Evolutionary conservation across 2,329 filamentous ascomycete species (phyloP).

Genomic region (Camillea tinctor): DNA sequence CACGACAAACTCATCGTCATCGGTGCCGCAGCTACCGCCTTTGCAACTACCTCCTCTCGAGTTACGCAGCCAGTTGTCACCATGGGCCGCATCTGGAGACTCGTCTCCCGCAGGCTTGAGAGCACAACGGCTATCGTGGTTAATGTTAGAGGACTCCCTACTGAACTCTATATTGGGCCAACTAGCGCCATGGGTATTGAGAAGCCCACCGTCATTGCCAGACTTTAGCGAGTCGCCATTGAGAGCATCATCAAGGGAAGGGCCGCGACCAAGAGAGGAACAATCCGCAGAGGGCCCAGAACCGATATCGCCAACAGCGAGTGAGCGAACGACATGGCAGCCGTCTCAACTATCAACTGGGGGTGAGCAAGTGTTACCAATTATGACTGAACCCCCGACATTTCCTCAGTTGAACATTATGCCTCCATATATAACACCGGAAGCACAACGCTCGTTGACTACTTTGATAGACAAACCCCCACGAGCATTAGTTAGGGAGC

Average conservation of each 20-base stretch:
- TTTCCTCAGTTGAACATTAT: background rate
- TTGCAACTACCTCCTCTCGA: background rate
- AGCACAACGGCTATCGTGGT: background rate
- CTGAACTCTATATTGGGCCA: background rate
- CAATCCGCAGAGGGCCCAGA: background rate
- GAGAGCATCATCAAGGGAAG: background rate
- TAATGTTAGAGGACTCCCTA: background rate
- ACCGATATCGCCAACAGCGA: slow-evolving; percentile 1
- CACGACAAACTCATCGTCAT: background rate
- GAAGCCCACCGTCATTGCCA: background rate
- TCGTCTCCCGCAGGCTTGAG: background rate
- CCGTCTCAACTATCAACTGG: background rate
- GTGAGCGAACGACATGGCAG: background rate
- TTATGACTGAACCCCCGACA: background rate
- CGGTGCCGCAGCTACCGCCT: background rate
- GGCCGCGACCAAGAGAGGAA: slow-evolving; percentile 2
- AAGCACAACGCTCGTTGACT: background rate
- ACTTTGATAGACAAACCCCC: background rate
- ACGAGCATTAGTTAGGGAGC: background rate
- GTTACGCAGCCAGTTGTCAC: background rate
- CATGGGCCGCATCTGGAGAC: background rate
- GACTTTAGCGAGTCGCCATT: too few species aligned
- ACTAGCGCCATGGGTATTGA: background rate
- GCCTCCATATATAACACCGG: background rate
- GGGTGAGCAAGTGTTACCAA: background rate